These are phyloP conservation scores for Ophiosphaerella herpotricha DNA, from an alignment of 2,329 filamentous ascomycete species.

Conservation along the genomic window DNA sequence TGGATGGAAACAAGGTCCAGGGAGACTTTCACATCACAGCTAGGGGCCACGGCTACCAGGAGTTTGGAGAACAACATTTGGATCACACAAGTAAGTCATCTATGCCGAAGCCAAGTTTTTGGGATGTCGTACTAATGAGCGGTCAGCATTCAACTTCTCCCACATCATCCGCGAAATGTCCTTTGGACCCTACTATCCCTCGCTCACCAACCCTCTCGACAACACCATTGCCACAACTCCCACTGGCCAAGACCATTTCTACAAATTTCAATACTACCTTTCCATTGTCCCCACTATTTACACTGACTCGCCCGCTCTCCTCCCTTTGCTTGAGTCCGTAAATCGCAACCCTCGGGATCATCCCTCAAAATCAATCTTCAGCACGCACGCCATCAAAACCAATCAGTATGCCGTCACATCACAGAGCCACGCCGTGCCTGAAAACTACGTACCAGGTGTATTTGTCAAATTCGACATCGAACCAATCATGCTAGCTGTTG, in stretches of 20 bases:
- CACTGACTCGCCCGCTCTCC: constrained; percentile 57
- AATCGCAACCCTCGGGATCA: constrained; percentile 38
- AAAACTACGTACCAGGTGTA: constrained; percentile 78
- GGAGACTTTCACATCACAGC: constrained; percentile 98
- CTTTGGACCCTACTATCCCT: constrained; percentile 96
- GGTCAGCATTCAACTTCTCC: constrained; percentile 92
- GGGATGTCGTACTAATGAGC: constrained; percentile 7
- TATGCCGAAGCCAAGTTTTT: background rate
- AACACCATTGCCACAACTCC: constrained; percentile 87
- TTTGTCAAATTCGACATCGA: constrained; percentile 99
- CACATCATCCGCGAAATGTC: constrained; percentile 96
- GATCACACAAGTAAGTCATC: constrained; percentile 72
- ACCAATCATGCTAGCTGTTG: constrained; percentile 84
- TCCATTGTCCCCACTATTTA: constrained; percentile 95
- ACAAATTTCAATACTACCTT: constrained; percentile 98
- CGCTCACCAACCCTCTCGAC: constrained; percentile 91
- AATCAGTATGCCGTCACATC: constrained; percentile 98
- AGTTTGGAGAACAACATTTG: constrained; percentile 72
- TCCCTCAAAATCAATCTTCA: constrained; percentile 44
- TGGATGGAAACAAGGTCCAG: constrained; percentile 95
- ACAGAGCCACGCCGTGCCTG: constrained; percentile 72
- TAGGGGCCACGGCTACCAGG: constrained; percentile 90
- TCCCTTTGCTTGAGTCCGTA: constrained; percentile 52
- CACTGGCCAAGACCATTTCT: constrained; percentile 73
- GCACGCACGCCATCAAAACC: constrained; percentile 71